Conservation (phyloP, 805 yeast species). For the Ogataea haglerorum region DNA sequence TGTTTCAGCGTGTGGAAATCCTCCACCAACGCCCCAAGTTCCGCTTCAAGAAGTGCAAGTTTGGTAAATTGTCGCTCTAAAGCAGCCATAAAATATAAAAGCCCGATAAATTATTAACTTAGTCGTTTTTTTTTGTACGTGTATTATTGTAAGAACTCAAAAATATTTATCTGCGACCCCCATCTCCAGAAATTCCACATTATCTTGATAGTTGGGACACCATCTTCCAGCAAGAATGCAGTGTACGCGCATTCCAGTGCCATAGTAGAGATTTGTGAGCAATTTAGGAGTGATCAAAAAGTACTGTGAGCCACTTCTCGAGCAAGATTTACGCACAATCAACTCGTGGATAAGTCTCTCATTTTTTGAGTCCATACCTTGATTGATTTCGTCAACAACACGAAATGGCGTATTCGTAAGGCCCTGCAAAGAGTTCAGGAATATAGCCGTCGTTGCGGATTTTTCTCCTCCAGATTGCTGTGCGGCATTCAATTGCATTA, state of each 20-base stretch:
- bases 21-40: constrained; percentile 13
- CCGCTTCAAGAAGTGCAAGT: constrained; percentile 18
- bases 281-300: constrained; percentile 92
- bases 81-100: background rate
- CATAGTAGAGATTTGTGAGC: constrained; percentile 71
- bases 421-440: constrained; percentile 86
- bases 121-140: background rate
- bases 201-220: constrained; percentile 23
- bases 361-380: constrained; percentile 95
- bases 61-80: constrained; percentile 21
- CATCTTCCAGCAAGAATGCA: constrained; percentile 65
- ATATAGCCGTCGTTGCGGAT: constrained; percentile 90
- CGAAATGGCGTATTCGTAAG: constrained; percentile 86
- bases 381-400: constrained; percentile 96
- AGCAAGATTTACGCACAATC: constrained; percentile 82
- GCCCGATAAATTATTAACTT: background rate
- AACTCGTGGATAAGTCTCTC: constrained; percentile 83
- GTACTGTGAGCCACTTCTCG: constrained; percentile 59
- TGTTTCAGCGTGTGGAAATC: constrained; percentile 18
- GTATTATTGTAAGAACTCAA: background rate
- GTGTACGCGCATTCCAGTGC: constrained; percentile 76
- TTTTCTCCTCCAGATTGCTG: constrained; percentile 98
- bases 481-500: constrained; percentile 73
- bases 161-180: constrained; percentile 28
- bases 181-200: constrained; percentile 27